Conservation (phyloP, 805 yeast genomes). For the Groenewaldozyma salmanticensis region DNA sequence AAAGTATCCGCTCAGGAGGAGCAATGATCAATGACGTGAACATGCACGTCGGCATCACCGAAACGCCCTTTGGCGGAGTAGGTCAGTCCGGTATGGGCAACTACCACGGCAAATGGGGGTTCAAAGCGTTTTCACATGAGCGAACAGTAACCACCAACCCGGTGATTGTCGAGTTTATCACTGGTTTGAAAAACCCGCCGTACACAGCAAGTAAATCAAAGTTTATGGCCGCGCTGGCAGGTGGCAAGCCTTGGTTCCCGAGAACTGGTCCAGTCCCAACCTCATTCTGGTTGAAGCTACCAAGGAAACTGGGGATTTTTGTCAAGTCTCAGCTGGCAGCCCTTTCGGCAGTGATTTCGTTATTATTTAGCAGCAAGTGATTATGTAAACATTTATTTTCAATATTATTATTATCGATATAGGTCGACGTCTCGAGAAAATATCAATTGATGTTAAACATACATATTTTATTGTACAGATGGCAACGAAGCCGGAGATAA, state of each 20-base stretch:
- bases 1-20: conserved; percentile 61
- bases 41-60: conserved; percentile 55
- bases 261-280: conserved; percentile 17
- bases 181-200: conserved; percentile 64
- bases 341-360: too few relatives aligned
- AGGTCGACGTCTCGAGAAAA: too few relatives aligned
- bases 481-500: background rate
- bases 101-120: conserved; percentile 68
- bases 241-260: conserved; percentile 11
- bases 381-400: too few relatives aligned
- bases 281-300: conserved; percentile 11
- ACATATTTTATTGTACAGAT: too few relatives aligned
- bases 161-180: conserved; percentile 48
- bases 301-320: background rate
- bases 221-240: background rate
- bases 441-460: too few relatives aligned
- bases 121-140: conserved; percentile 66
- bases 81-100: conserved; percentile 77
- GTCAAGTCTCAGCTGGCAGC: background rate
- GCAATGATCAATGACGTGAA: conserved; percentile 60
- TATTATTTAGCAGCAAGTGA: background rate
- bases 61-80: conserved; percentile 86
- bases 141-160: conserved; percentile 59
- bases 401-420: background rate
- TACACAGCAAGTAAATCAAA: conserved; percentile 29